A percentile compares a stretch with the other conserved stretches of the same genome.
Evolutionary conservation across 2,329 filamentous ascomycete species (phyloP).

Genomic region (Diaporthe sp.): DNA sequence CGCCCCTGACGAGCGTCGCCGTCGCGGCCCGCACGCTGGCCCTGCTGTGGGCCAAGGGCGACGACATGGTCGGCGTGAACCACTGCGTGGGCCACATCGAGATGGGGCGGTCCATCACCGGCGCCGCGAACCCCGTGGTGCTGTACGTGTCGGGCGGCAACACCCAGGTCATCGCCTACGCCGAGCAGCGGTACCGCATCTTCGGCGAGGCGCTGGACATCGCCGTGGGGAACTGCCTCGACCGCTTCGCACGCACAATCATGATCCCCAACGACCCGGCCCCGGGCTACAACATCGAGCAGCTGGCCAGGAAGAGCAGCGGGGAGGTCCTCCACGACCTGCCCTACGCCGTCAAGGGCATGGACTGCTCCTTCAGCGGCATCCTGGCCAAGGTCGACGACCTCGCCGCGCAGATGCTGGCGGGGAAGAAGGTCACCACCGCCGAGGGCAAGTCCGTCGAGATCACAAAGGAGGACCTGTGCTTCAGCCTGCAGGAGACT

Average conservation of each 20-base stretch:
- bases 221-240: slow-evolving; percentile 96
- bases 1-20: slow-evolving; percentile 88
- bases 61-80: slow-evolving; percentile 87
- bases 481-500: slow-evolving; percentile 95
- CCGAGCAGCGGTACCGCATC: slow-evolving; percentile 93
- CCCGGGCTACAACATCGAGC: slow-evolving; percentile 98
- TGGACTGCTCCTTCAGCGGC: slow-evolving; percentile 97
- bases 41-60: slow-evolving; percentile 81
- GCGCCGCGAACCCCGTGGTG: slow-evolving; percentile 91
- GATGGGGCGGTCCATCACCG: slow-evolving; percentile 95
- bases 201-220: slow-evolving; percentile 99
- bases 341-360: slow-evolving; percentile 97
- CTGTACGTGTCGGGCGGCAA: slow-evolving; percentile 88
- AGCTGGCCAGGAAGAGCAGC: slow-evolving; percentile 80
- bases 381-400: slow-evolving; percentile 88
- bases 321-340: slow-evolving; percentile 83
- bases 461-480: slow-evolving; percentile 86
- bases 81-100: slow-evolving; percentile 99
- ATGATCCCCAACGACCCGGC: slow-evolving; percentile 95
- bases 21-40: slow-evolving; percentile 86
- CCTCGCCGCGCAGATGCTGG: slow-evolving; percentile 77
- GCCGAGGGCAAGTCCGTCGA: slow-evolving; percentile 61
- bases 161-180: slow-evolving; percentile 60
- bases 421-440: slow-evolving; percentile 55
- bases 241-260: slow-evolving; percentile 93